A percentile compares a stretch with the other conserved stretches of the same genome.
phyloP scores from a whole-genome alignment of 164 flowering plant genomes.

The Cinnamomum chago region DNA sequence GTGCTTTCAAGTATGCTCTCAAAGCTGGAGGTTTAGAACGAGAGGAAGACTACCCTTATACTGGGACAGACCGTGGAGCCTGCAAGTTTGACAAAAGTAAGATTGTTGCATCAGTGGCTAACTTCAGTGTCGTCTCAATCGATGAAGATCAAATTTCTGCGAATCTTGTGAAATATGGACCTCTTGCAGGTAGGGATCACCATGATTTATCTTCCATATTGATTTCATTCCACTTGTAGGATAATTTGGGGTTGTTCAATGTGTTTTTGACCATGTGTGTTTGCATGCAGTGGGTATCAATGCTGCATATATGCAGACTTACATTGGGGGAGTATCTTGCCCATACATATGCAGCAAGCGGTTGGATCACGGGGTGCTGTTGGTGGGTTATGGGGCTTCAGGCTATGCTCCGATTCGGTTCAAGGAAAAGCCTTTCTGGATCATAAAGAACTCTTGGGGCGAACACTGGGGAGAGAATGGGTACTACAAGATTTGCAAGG shows the following conservation, averaged over 20 bases:
- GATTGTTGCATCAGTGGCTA: conserved; percentile 75
- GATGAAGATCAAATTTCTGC: conserved; percentile 97
- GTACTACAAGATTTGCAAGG: conserved; percentile 90
- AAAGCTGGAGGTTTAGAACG: conserved; percentile 92
- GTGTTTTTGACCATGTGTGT: background rate
- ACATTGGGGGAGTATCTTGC: conserved; percentile 85
- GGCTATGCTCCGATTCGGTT: conserved; percentile 68
- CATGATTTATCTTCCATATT: background rate
- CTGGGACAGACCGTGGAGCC: conserved; percentile 65
- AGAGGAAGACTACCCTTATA: conserved; percentile 93
- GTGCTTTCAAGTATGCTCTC: conserved; percentile 82
- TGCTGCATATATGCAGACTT: conserved; percentile 93
- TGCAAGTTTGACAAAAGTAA: conserved; percentile 91
- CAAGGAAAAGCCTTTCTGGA: conserved; percentile 90
- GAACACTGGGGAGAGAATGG: conserved; percentile 88
- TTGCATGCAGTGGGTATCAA: conserved; percentile 81
- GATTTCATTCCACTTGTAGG: background rate
- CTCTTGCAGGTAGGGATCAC: conserved; percentile 65
- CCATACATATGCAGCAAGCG: conserved; percentile 69
- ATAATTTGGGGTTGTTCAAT: background rate
- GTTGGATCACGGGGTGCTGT: conserved; percentile 80
- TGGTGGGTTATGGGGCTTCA: conserved; percentile 79
- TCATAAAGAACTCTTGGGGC: conserved; percentile 99
- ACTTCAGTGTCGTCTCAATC: conserved; percentile 87
- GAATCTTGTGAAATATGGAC: conserved; percentile 89